phyloP scores from a whole-genome alignment of 2,329 filamentous ascomycete species.

The Phyllosticta ampelicida region DNA sequence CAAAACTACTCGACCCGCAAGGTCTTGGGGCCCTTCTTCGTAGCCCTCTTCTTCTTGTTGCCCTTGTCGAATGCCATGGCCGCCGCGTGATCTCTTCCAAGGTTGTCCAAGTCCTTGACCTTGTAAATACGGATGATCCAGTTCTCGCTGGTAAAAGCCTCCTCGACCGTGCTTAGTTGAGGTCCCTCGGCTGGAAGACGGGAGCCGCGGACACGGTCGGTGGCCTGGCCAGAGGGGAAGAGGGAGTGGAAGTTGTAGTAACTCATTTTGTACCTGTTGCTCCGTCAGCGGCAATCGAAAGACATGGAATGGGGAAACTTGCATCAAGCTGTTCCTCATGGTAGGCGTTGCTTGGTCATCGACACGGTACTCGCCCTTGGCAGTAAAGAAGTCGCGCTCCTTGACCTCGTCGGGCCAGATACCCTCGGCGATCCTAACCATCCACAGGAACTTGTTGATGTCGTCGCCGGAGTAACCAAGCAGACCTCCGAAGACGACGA shows the following conservation, averaged over 20 bases:
- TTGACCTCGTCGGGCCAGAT: conserved; percentile 99
- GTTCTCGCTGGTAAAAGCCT: conserved; percentile 98
- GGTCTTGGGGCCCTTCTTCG: conserved; percentile 60
- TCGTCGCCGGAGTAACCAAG: conserved; percentile 97
- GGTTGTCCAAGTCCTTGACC: conserved; percentile 96
- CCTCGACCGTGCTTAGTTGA: conserved; percentile 78
- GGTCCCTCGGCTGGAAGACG: conserved; percentile 76
- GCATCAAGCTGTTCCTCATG: conserved; percentile 99
- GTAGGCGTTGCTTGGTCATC: conserved; percentile 88
- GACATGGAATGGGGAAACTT: conserved; percentile 32
- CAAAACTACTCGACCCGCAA: conserved; percentile 58
- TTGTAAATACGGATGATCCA: conserved; percentile 99
- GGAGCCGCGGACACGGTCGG: conserved; percentile 76
- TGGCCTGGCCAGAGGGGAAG: conserved; percentile 83
- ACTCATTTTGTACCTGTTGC: conserved; percentile 94
- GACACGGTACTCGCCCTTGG: conserved; percentile 86
- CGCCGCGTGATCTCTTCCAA: conserved; percentile 74
- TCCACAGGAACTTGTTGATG: conserved; percentile 99
- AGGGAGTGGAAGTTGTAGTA: conserved; percentile 95
- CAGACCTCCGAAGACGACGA: conserved; percentile 91
- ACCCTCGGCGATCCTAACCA: conserved; percentile 97
- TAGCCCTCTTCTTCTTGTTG: conserved; percentile 70
- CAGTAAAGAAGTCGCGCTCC: conserved; percentile 91
- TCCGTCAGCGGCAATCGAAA: conserved; percentile 17
- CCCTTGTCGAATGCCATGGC: conserved; percentile 63